A percentile compares a stretch with the other conserved stretches of the same genome.
phyloP scores from a whole-genome alignment of 768 basidiomycete genomes.

The Leccinum longicurvipes region DNA sequence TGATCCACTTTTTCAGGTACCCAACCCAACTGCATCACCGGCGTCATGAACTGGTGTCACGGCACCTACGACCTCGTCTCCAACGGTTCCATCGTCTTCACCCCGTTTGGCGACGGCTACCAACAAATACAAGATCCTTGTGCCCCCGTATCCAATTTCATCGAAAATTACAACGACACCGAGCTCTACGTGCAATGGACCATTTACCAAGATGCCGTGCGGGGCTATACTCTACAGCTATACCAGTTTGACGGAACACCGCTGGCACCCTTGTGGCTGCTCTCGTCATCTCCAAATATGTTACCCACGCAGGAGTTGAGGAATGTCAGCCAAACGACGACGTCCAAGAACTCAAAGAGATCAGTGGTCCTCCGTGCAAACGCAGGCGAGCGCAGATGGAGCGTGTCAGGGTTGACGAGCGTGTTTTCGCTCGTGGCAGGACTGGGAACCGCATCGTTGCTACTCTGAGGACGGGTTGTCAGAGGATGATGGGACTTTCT shows the following conservation, averaged over 20 bases:
- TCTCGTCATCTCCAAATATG: slow-evolving; percentile 81
- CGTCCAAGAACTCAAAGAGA: slow-evolving; percentile 7
- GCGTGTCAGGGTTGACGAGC: slow-evolving; percentile 8
- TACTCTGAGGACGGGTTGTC: slow-evolving; percentile 17
- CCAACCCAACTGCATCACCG: slow-evolving; percentile 85
- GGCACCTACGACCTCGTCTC: slow-evolving; percentile 63
- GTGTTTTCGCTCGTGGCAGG: slow-evolving; percentile 12
- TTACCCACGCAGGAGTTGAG: slow-evolving; percentile 68
- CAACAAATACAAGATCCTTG: slow-evolving; percentile 96
- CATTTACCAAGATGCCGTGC: slow-evolving; percentile 63
- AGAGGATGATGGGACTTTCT: not conserved
- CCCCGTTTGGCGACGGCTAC: slow-evolving; percentile 81
- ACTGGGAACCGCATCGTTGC: slow-evolving; percentile 22
- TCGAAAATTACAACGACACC: slow-evolving; percentile 77
- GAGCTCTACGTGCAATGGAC: slow-evolving; percentile 65
- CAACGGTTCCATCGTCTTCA: slow-evolving; percentile 79
- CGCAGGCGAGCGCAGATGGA: slow-evolving; percentile 27
- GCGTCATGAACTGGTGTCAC: slow-evolving; percentile 86
- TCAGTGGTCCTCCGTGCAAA: slow-evolving; percentile 15
- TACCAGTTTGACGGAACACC: slow-evolving; percentile 78
- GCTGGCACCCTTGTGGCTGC: slow-evolving; percentile 63
- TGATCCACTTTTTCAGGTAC: slow-evolving; percentile 48
- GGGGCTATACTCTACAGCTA: slow-evolving; percentile 70
- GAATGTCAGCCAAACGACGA: slow-evolving; percentile 41
- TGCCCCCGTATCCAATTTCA: slow-evolving; percentile 81